These are phyloP conservation scores for Triadica sebifera DNA, from an alignment of 345 rosid genomes.

Conservation along the genomic window DNA sequence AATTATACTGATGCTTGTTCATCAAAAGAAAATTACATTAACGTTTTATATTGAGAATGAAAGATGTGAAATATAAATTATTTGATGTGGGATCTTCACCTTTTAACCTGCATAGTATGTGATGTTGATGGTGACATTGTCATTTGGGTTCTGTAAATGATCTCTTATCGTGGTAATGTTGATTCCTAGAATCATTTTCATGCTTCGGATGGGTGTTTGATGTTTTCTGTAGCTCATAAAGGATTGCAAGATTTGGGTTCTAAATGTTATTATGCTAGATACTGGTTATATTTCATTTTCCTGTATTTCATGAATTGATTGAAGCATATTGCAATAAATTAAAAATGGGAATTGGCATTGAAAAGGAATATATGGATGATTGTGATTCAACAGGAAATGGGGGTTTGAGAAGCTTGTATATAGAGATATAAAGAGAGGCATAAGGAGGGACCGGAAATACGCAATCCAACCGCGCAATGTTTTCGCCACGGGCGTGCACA, in stretches of 20 bases:
- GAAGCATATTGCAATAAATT: neutral
- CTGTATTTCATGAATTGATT: neutral
- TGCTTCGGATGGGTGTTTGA: neutral
- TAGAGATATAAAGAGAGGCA: slow-evolving; percentile 67
- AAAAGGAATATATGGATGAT: neutral
- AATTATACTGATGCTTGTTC: neutral
- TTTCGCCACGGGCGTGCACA: slow-evolving; percentile 78
- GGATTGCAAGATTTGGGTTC: too few species aligned
- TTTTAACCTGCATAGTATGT: neutral
- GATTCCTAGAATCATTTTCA: neutral
- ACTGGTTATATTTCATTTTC: too few species aligned
- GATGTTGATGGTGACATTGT: neutral
- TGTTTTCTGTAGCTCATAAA: too few species aligned
- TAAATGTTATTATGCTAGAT: too few species aligned
- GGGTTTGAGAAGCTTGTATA: slow-evolving; percentile 93
- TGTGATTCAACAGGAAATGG: slow-evolving; percentile 62
- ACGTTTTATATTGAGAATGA: neutral
- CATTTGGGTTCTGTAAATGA: too few species aligned
- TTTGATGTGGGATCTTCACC: neutral
- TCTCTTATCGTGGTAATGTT: neutral
- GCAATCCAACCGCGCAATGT: slow-evolving; percentile 75
- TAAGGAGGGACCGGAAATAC: slow-evolving; percentile 76
- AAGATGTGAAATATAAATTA: neutral
- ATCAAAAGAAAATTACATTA: neutral
- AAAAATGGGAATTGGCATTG: neutral